Evolutionary conservation across 1,139 yeast genomes (phyloP).

Genomic region (Meyerozyma elateridarum): DNA sequence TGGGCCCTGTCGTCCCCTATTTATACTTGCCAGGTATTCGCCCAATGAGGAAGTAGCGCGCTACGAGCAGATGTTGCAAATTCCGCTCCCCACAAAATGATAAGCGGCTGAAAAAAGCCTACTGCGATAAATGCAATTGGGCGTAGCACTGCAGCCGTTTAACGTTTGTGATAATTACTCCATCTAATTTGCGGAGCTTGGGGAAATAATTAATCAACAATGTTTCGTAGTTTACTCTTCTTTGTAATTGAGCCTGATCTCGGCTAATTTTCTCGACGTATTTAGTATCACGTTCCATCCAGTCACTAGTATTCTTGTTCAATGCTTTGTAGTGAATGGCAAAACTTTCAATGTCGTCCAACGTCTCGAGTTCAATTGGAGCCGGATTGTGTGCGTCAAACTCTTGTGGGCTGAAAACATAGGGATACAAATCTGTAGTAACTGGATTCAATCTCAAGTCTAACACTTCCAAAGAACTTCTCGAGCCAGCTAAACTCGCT

Average conservation of each 20-base stretch:
- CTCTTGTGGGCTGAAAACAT: slow-evolving; percentile 47
- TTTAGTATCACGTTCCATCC: slow-evolving; percentile 34
- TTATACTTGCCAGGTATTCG: not conserved
- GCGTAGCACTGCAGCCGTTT: slow-evolving; percentile 12
- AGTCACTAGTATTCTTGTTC: slow-evolving; percentile 27
- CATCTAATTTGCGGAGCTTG: slow-evolving; percentile 37
- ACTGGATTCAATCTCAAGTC: slow-evolving; percentile 52
- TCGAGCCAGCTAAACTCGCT: slow-evolving; percentile 25
- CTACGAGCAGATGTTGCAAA: slow-evolving; percentile 4
- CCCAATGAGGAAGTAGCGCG: not conserved
- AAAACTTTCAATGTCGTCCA: slow-evolving; percentile 45
- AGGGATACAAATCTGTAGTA: slow-evolving; percentile 47
- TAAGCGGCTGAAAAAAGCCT: no score
- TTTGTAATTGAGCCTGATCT: slow-evolving; percentile 19
- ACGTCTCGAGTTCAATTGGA: slow-evolving; percentile 38
- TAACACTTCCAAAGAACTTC: slow-evolving; percentile 32
- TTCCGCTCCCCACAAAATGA: slow-evolving; percentile 4
- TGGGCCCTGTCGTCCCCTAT: slow-evolving; percentile 4
- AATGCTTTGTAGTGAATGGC: slow-evolving; percentile 38
- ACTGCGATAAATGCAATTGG: not conserved
- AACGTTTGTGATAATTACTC: slow-evolving; percentile 23
- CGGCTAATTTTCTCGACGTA: slow-evolving; percentile 19
- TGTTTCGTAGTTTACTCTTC: slow-evolving; percentile 36
- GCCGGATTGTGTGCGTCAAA: slow-evolving; percentile 16
- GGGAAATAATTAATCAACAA: slow-evolving; percentile 33